Percentiles rank a stretch among this genome's conserved stretches.
phyloP scores from a whole-genome alignment of 2,329 filamentous ascomycete genomes.

The Arthroderma sp. region DNA sequence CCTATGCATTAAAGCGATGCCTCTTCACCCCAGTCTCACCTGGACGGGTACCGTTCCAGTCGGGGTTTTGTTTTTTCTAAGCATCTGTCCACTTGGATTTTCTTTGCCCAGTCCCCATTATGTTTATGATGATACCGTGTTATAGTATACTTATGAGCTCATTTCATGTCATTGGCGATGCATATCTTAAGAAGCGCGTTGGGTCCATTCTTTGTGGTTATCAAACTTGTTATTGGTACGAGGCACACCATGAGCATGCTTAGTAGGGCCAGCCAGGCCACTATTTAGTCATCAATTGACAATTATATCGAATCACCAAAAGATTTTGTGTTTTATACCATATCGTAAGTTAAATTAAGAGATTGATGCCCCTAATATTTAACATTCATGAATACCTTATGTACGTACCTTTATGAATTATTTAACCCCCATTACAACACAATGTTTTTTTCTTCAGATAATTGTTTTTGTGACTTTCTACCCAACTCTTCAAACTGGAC shows the following conservation, averaged over 20 bases:
- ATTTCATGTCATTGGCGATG: background rate
- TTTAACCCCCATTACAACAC: too few relatives aligned
- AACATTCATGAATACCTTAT: background rate
- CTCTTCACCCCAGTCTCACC: background rate
- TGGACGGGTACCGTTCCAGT: background rate
- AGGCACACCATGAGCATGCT: background rate
- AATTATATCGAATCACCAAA: background rate
- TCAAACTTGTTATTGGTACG: background rate
- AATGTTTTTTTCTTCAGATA: too few relatives aligned
- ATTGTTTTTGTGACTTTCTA: too few relatives aligned
- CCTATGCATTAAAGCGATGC: background rate
- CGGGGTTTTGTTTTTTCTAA: background rate
- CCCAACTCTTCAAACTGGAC: too few relatives aligned
- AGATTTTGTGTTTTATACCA: background rate
- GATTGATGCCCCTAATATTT: background rate
- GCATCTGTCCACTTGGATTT: background rate
- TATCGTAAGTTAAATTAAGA: background rate
- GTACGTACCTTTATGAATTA: too few relatives aligned
- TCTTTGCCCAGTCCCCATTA: background rate
- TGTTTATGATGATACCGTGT: slow-evolving; percentile 7
- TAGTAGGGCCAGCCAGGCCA: background rate
- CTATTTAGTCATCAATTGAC: background rate
- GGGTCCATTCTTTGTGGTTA: background rate
- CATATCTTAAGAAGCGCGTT: background rate
- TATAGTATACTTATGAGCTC: slow-evolving; percentile 1